Percentiles rank a stretch among this genome's conserved stretches.
phyloP scores from a whole-genome alignment of 2,329 filamentous ascomycete species.

The Fusarium piperis region DNA sequence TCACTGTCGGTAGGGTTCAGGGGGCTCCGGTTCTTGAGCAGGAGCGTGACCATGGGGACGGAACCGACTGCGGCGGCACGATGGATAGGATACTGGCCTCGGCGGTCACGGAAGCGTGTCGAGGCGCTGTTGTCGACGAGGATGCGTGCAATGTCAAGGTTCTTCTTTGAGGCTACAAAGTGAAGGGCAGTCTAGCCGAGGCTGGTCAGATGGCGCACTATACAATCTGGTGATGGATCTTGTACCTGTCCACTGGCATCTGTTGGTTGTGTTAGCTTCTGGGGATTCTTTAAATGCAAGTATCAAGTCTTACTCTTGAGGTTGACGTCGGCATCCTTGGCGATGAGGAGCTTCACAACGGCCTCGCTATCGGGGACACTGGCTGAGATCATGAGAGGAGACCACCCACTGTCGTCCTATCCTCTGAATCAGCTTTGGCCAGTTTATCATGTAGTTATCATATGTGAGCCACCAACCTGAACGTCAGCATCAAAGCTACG shows the following conservation, averaged over 20 bases:
- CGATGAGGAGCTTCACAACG: slow-evolving; percentile 73
- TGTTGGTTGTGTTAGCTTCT: slow-evolving; percentile 43
- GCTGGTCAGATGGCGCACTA: not conserved
- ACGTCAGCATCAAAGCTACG: slow-evolving; percentile 86
- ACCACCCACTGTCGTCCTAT: slow-evolving; percentile 83
- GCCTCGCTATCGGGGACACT: slow-evolving; percentile 78
- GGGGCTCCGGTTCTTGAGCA: slow-evolving; percentile 81
- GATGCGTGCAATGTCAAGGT: slow-evolving; percentile 81
- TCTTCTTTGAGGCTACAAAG: slow-evolving; percentile 90
- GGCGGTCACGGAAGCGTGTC: slow-evolving; percentile 81
- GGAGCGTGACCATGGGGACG: slow-evolving; percentile 82
- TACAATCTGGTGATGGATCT: not conserved
- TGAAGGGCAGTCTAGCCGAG: slow-evolving; percentile 79
- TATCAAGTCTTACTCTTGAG: slow-evolving; percentile 67
- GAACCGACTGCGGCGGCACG: slow-evolving; percentile 90
- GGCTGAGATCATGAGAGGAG: slow-evolving; percentile 83
- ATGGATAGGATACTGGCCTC: slow-evolving; percentile 91
- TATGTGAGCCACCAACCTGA: slow-evolving; percentile 60
- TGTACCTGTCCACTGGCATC: slow-evolving; percentile 72
- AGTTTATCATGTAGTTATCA: not conserved
- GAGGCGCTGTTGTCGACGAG: slow-evolving; percentile 82
- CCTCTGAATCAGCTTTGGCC: not conserved
- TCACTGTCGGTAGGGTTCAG: slow-evolving; percentile 84
- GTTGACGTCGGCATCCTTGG: slow-evolving; percentile 77
- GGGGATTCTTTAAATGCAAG: not conserved